phyloP scores from a whole-genome alignment of 805 yeast species.

The Henningerozyma blattae region DNA sequence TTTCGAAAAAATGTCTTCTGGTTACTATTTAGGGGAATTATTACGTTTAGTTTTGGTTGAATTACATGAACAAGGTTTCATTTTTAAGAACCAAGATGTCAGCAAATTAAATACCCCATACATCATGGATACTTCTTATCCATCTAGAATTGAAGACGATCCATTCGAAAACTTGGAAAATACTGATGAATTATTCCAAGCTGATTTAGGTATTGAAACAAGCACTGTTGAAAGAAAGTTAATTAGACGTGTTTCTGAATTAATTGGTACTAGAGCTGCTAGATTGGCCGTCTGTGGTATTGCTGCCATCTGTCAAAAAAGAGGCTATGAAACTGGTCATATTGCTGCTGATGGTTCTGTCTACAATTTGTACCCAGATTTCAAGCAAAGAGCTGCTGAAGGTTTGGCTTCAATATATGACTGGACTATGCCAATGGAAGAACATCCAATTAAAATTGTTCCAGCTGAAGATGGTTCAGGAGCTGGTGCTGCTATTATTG shows the following conservation, averaged over 20 bases:
- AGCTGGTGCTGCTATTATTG: constrained; percentile 97
- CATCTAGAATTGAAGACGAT: constrained; percentile 80
- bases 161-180: constrained; percentile 74
- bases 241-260: constrained; percentile 71
- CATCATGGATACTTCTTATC: constrained; percentile 80
- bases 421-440: constrained; percentile 41
- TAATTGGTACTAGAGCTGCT: constrained; percentile 86
- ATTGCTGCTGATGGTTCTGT: constrained; percentile 98
- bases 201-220: constrained; percentile 48
- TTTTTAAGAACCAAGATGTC: constrained; percentile 63
- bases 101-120: constrained; percentile 49
- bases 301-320: constrained; percentile 86
- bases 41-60: constrained; percentile 72
- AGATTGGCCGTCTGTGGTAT: constrained; percentile 90
- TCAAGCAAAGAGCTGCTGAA: constrained; percentile 77
- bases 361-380: constrained; percentile 84
- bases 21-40: constrained; percentile 90
- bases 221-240: constrained; percentile 70
- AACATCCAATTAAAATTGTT: constrained; percentile 71
- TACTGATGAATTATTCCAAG: constrained; percentile 53
- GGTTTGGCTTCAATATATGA: constrained; percentile 82
- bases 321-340: constrained; percentile 63
- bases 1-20: constrained; percentile 95
- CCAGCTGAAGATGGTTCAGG: constrained; percentile 98
- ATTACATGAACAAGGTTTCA: constrained; percentile 45